Evolutionary conservation across 1,284 basidiomycete species (phyloP), one percentile per base, ranked within the genome.

Genomic region (Cryptococcus sp.): DNA sequence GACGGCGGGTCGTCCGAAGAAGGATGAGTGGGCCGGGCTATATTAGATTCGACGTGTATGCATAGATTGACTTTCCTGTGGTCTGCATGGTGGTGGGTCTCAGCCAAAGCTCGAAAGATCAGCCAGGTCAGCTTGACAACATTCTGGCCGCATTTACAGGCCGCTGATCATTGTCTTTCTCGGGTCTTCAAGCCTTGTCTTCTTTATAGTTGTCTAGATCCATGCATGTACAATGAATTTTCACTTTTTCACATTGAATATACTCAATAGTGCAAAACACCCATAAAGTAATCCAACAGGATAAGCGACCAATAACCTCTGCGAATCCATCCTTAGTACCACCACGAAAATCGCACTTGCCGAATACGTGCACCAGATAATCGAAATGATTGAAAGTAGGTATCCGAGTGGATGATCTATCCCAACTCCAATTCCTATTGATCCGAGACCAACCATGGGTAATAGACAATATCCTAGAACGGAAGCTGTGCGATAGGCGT

Each of bases 391-490:
- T 4, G 89, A 86, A 3, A 96, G 77, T 34, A 91, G 63, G 73
- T 93, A 94, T 40, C 92, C 92, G 57, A 92, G 76, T 49, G 84
- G 76, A 42, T 85, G 87, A 66, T 98, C 88, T 50, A 98, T 82
- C 21, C 87, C 85, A 37, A 92, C 79, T 59, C 88, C 83, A 53
- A 98, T 88, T 59, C 90, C 92, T 40, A 97, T 78, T 16, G 88
- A 86, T 43, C 91, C 88, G 10, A 98, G 84, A n/a, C 91, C 87
- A 45, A 98, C 94, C 85, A 99, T 91, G 1, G 96, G 96, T 22
- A 99, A 78, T 31, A 99, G 79, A 69, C 96, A 98, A 72, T 99
- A 99, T 3, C 96, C 96, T 14, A 99, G 81, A 13, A 99, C 96
- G 21, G 90, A 93, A 7, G 90, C 88, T 18, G 93, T 92, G 34